These are phyloP conservation scores for Lactarius hengduanensis DNA, from an alignment of 768 basidiomycete species.

Conservation along the genomic window DNA sequence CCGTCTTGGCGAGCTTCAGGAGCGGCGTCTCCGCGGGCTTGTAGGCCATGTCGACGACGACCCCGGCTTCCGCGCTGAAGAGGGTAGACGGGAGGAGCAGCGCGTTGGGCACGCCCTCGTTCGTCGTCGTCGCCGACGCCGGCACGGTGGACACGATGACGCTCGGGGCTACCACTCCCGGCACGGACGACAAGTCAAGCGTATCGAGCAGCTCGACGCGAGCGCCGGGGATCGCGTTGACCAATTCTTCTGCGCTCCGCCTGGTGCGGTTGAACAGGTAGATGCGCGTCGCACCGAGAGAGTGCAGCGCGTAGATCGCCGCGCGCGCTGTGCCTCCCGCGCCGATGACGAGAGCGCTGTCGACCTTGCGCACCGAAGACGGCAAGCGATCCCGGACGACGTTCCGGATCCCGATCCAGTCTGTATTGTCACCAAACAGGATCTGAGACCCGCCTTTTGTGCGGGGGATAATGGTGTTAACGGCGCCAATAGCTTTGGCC, in stretches of 20 bases:
- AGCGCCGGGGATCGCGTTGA: conserved; percentile 61
- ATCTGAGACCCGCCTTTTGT: conserved; percentile 43
- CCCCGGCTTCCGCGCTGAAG: conserved; percentile 59
- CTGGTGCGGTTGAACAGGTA: conserved; percentile 88
- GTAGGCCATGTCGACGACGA: conserved; percentile 94
- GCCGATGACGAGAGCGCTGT: conserved; percentile 81
- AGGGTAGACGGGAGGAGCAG: conserved; percentile 57
- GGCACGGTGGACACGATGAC: conserved; percentile 92
- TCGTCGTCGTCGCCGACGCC: conserved; percentile 53
- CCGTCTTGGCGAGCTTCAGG: conserved; percentile 58
- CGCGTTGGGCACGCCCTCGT: conserved; percentile 33
- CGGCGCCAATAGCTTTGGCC: conserved; percentile 86
- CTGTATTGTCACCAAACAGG: conserved; percentile 93
- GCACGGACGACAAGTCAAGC: conserved; percentile 52
- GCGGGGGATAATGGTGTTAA: conserved; percentile 83
- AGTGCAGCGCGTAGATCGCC: conserved; percentile 84
- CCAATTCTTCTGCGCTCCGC: conserved; percentile 69
- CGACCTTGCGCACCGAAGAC: conserved; percentile 37
- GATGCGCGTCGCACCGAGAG: conserved; percentile 63
- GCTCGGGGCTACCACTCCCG: conserved; percentile 46
- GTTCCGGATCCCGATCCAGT: conserved; percentile 85
- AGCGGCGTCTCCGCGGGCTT: conserved; percentile 84
- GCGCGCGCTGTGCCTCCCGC: conserved; percentile 95
- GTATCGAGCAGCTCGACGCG: conserved; percentile 58
- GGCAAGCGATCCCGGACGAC: conserved; percentile 47